These are phyloP conservation scores for Botrytis porri DNA, from an alignment of 2,329 filamentous ascomycete genomes.

Conservation along the genomic window DNA sequence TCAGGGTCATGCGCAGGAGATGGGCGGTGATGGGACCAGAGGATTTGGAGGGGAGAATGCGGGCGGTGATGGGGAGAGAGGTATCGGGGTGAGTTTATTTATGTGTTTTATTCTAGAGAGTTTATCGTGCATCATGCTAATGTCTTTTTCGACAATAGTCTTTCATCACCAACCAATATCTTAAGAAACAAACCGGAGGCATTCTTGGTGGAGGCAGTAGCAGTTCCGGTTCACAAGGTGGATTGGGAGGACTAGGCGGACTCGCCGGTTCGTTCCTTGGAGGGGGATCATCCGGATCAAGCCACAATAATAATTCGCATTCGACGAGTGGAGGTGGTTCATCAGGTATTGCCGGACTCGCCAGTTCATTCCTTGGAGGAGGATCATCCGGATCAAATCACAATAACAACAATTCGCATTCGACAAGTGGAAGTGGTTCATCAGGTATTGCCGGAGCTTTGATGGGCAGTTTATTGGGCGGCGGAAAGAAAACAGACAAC, in stretches of 20 bases:
- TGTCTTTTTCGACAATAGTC: constrained; percentile 21
- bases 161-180: constrained; percentile 37
- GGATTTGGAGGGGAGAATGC: constrained; percentile 62
- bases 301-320: constrained; percentile 29
- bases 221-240: constrained; percentile 26
- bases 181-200: constrained; percentile 16
- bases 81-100: constrained; percentile 58
- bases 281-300: constrained; percentile 27
- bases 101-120: neutral
- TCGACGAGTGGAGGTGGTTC: constrained; percentile 31
- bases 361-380: constrained; percentile 38
- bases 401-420: constrained; percentile 30
- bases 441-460: constrained; percentile 41
- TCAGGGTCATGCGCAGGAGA: constrained; percentile 27
- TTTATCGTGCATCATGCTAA: neutral
- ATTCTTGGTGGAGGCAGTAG: constrained; percentile 15
- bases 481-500: constrained; percentile 44
- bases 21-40: constrained; percentile 58
- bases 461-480: constrained; percentile 55
- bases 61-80: constrained; percentile 61
- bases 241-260: constrained; percentile 40
- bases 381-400: constrained; percentile 29
- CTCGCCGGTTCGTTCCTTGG: constrained; percentile 41
- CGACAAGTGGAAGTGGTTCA: constrained; percentile 30
- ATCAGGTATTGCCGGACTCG: constrained; percentile 41